Evolutionary conservation across 2,329 filamentous ascomycete genomes (phyloP), one percentile per base, ranked within the genome.

Genomic region (Amesomyces nigricolor): DNA sequence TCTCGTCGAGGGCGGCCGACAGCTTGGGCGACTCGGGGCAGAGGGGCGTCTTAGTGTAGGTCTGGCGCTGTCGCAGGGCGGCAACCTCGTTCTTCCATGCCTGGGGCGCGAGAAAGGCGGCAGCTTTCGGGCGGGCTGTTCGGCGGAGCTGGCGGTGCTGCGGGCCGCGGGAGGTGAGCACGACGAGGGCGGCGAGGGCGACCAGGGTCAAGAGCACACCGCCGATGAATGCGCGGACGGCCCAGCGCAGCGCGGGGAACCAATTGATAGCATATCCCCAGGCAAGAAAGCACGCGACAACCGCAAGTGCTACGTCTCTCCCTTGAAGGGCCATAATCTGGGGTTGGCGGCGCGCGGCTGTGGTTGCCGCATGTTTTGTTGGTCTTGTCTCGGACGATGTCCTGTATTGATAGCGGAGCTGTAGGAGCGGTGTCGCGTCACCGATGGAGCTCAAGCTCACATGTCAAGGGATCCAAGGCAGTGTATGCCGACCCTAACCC

Each of bases 211-310:
- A 66, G 60, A 86, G 64, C 61, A 79, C 74, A 62, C 94, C 92
- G 62, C 81, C 73, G 62, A 87, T 75, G 70, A 97, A 90, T 64
- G 91, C 89, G 72, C 95, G 88, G 65, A 88, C 89, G 42, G 89
- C 78, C 80, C 88, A 95, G 70, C 90, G 89, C 62, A 97, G 76
- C 57, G 84, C 75, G 30, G 92, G 91, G 65, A 91, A 77, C 85
- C 88, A 95, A 74, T 88, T 85, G 63, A 89, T 86, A 58, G 87
- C 80, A 70, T 91, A 86, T 60, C 89, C 88, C 92, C 92, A 97
- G 69, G 89, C 86, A 70, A 96, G 77, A 72, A 96, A 89, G 70
- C 78, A 80, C 71, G 79, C 83, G 69, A 87, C 71, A 70, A 79
- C 80, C 70, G 84, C 83, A 72, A 88, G 71, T 70, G 83, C 78